These are phyloP conservation scores for Penicillium longicatenatum DNA, from an alignment of 495 filamentous ascomycete genomes.

Conservation along the genomic window DNA sequence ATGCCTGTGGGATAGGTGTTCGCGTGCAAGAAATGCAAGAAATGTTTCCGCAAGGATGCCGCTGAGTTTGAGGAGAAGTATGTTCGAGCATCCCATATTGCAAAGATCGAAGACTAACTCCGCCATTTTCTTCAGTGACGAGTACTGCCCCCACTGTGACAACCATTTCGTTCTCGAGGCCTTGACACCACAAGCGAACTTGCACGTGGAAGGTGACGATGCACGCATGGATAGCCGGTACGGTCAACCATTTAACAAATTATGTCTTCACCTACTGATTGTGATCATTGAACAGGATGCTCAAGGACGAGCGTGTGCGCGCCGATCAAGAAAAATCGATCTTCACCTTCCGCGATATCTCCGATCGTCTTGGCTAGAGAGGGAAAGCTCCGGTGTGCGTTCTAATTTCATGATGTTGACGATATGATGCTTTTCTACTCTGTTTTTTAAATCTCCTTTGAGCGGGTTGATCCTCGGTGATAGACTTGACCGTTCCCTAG, in stretches of 20 bases:
- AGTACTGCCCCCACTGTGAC: slow-evolving; percentile 99
- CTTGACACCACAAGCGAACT: slow-evolving; percentile 70
- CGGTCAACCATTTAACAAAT: slow-evolving; percentile 1
- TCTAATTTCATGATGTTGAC: slow-evolving; percentile 36
- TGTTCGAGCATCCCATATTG: slow-evolving; percentile 5
- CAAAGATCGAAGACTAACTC: slow-evolving; percentile 8
- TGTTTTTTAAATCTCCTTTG: slow-evolving; percentile 4
- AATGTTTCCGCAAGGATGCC: slow-evolving; percentile 93
- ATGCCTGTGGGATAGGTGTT: slow-evolving; percentile 54
- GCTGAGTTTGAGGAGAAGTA: slow-evolving; percentile 87
- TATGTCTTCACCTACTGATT: not conserved
- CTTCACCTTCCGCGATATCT: slow-evolving; percentile 70
- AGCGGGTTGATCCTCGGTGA: not conserved
- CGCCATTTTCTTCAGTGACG: slow-evolving; percentile 62
- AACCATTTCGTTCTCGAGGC: slow-evolving; percentile 97
- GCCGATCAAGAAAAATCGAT: slow-evolving; percentile 61
- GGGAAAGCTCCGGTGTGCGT: not conserved
- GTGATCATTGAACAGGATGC: slow-evolving; percentile 60
- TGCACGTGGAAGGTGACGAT: slow-evolving; percentile 90
- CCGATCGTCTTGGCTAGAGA: slow-evolving; percentile 71
- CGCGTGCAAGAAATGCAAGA: slow-evolving; percentile 97
- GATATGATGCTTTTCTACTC: slow-evolving; percentile 28
- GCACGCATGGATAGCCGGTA: slow-evolving; percentile 73
- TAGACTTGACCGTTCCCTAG: slow-evolving; percentile 7
- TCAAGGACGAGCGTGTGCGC: slow-evolving; percentile 87